Conservation (phyloP, 257 asterid species). For the Nicotiana benthamiana region DNA sequence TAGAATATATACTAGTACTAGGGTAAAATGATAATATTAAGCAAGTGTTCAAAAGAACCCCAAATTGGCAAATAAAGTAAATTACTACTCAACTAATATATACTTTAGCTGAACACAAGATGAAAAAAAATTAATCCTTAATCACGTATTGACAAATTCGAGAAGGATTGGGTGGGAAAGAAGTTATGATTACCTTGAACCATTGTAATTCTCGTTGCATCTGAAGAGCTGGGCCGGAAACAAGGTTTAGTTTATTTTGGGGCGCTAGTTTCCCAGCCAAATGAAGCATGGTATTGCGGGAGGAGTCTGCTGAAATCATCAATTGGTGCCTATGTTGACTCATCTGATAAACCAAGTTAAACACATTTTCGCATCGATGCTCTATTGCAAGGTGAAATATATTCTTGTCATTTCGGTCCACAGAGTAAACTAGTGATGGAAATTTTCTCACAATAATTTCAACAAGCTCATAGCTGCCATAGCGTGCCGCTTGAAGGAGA, state of each 20-base stretch:
- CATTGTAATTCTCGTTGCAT: constrained; percentile 14
- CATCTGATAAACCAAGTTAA: background rate
- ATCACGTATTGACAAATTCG: no score
- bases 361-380: background rate
- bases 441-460: background rate
- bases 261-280: constrained; percentile 11
- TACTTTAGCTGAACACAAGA: no score
- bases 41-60: no score
- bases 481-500: background rate
- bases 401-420: background rate
- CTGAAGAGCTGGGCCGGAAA: constrained; percentile 8
- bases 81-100: no score
- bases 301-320: background rate
- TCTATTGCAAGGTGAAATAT: background rate
- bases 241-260: background rate
- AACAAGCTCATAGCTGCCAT: background rate
- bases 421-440: background rate
- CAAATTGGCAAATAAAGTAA: no score
- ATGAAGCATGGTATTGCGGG: constrained; percentile 5
- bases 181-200: constrained; percentile 10
- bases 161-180: no score
- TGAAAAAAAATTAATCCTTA: no score
- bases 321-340: background rate
- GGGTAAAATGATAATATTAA: no score
- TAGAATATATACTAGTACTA: no score